phyloP scores from a whole-genome alignment of 31 red algal species.

The Asparagopsis taxiformis region DNA sequence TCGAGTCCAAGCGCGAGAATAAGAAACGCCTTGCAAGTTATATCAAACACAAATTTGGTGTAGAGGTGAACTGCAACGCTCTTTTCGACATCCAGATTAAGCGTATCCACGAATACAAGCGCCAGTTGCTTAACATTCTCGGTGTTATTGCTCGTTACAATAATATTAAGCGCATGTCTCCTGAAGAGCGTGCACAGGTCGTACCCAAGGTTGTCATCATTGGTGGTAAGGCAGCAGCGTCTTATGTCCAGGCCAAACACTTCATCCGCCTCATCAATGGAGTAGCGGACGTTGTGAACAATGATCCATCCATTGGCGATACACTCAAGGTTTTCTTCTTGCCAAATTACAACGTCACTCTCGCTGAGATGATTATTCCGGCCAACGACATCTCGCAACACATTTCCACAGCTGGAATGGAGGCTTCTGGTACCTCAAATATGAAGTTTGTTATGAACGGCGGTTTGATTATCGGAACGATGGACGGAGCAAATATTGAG shows the following conservation, averaged over 20 bases:
- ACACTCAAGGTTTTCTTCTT: conserved; percentile 96
- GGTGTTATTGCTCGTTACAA: conserved; percentile 96
- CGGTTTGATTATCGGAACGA: conserved; percentile 96
- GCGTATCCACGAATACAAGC: conserved; percentile 99
- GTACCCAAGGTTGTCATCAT: conserved; percentile 95
- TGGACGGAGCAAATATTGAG: conserved; percentile 99
- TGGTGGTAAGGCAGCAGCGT: conserved; percentile 97
- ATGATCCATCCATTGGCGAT: conserved; percentile 79
- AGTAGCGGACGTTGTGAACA: conserved; percentile 92
- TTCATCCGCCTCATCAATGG: conserved; percentile 99
- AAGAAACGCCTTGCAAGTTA: conserved; percentile 88
- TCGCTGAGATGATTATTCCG: conserved; percentile 91
- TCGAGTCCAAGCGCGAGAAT: conserved; percentile 88
- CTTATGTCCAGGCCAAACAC: conserved; percentile 92
- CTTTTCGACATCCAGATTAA: conserved; percentile 99
- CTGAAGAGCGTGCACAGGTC: conserved; percentile 61
- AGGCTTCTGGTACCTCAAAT: conserved; percentile 98
- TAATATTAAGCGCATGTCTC: conserved; percentile 78
- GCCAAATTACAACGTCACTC: conserved; percentile 95
- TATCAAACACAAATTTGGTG: conserved; percentile 70
- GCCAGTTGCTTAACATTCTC: conserved; percentile 98
- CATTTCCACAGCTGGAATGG: conserved; percentile 98
- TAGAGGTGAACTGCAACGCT: conserved; percentile 76
- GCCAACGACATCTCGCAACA: conserved; percentile 98
- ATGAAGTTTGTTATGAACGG: conserved; percentile 99